Evolutionary conservation across 345 rosid species (phyloP).

Genomic region (Sisymbrium irio): DNA sequence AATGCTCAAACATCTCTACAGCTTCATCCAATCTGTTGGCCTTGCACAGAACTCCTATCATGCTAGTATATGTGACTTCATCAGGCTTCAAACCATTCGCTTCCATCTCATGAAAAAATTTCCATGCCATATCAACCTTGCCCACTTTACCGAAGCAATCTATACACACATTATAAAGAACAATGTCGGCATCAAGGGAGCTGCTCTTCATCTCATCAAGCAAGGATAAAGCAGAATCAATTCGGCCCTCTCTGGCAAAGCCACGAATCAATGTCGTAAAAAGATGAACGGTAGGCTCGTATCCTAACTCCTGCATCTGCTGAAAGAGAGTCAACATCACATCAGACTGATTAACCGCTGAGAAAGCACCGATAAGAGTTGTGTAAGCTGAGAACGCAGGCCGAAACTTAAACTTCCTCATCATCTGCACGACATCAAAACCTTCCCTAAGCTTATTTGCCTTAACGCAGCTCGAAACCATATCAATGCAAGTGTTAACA

Average conservation of each 20-base stretch:
- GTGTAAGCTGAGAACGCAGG: slow-evolving; percentile 94
- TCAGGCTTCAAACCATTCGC: slow-evolving; percentile 70
- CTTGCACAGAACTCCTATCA: slow-evolving; percentile 86
- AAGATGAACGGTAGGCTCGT: slow-evolving; percentile 74
- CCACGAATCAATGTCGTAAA: slow-evolving; percentile 85
- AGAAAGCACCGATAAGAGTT: slow-evolving; percentile 83
- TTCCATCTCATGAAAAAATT: slow-evolving; percentile 90
- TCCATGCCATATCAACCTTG: slow-evolving; percentile 95
- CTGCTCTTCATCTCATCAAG: slow-evolving; percentile 93
- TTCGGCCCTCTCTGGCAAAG: slow-evolving; percentile 75
- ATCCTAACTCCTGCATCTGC: slow-evolving; percentile 97
- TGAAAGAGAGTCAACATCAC: slow-evolving; percentile 75
- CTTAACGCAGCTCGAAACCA: slow-evolving; percentile 61
- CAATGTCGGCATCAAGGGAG: slow-evolving; percentile 68
- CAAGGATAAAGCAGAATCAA: slow-evolving; percentile 79
- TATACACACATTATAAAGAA: slow-evolving; percentile 92
- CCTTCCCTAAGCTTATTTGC: slow-evolving; percentile 64
- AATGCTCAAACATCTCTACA: slow-evolving; percentile 74
- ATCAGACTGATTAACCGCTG: slow-evolving; percentile 54
- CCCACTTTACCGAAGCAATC: slow-evolving; percentile 94
- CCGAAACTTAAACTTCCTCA: slow-evolving; percentile 89
- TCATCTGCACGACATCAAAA: slow-evolving; percentile 65
- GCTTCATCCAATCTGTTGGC: slow-evolving; percentile 80
- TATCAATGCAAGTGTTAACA: slow-evolving; percentile 49
- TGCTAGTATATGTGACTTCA: slow-evolving; percentile 87